Base-by-base conservation (phyloP, 139 green algal genomes). In the Zygnema cylindricum region DNA sequence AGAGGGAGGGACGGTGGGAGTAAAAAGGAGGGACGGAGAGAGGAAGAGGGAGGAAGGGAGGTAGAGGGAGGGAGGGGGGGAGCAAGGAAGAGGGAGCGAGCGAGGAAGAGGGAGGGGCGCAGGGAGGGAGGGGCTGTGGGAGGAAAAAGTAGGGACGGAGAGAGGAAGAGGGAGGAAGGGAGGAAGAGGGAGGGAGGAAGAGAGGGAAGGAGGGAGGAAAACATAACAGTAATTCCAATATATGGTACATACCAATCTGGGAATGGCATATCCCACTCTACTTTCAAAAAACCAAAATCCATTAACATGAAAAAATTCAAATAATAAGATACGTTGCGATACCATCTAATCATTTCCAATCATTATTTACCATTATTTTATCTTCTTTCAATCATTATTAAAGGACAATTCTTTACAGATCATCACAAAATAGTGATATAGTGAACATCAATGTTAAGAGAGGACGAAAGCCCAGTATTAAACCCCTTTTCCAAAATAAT, bases 101-200 rank as follows among this genome's bases (percentile, higher is more conserved):
- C 25, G 35, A 89, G 39, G 23, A 3, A 88, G 77, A 87, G 71
- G 40, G 71, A 79, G 71, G 3, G 71, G 40, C 7, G 11, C 16
- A 25, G 49, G 7, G 30, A 36, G 71, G 11, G 71, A 49, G 3
- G 71, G 39, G n/a, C n/a, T n/a, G n/a, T n/a, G n/a, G n/a, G n/a
- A n/a, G n/a, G n/a, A n/a, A n/a, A n/a, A n/a, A n/a, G n/a, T n/a
- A n/a, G n/a, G 11, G 39, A 79, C 7, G 71, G 16, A 25, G 40
- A 16, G 38, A 79, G 40, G 71, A 16, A 79, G 40, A 16, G 40
- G 40, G 40, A 3, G 7, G 49, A 63, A 7, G 49, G 49, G 7
- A 63, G 71, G 11, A 16, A 79, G 71, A 11, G 71, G 11, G 71
- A 79, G 71, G 40, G 71, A 79, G 71, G 11, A 16, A 11, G 71